Conservation (phyloP, 1,284 basidiomycete species). For the Prillingera fragicola region DNA sequence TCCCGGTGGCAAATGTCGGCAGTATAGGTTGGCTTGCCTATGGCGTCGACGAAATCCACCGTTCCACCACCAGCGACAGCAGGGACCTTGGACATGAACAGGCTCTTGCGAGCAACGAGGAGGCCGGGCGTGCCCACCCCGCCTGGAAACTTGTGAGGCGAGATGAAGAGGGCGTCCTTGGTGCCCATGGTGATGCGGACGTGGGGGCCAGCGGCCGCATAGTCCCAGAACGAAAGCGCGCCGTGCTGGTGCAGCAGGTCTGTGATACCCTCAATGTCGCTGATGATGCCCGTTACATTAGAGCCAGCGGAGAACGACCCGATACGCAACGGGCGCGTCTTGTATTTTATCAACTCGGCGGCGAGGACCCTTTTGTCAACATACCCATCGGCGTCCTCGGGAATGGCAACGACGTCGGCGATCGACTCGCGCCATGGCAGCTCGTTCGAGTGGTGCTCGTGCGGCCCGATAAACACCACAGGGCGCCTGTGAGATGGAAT, state of each 20-base stretch:
- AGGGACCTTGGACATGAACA: slow-evolving; percentile 1
- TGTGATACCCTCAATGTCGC: slow-evolving; percentile 8
- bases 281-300: slow-evolving; percentile 11
- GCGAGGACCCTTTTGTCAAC: slow-evolving; percentile 1
- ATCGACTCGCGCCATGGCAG: slow-evolving; percentile 11
- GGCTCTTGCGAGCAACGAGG: slow-evolving; percentile 1
- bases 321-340: neutral
- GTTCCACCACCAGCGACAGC: slow-evolving; percentile 10
- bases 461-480: slow-evolving; percentile 12
- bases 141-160: slow-evolving; percentile 12
- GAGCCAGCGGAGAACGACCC: slow-evolving; percentile 14
- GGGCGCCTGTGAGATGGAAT: slow-evolving; percentile 2
- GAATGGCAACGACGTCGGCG: slow-evolving; percentile 6
- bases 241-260: slow-evolving; percentile 3
- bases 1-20: slow-evolving; percentile 6
- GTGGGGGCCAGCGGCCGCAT: slow-evolving; percentile 6
- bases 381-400: neutral
- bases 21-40: no score
- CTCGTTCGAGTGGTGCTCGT: slow-evolving; percentile 16
- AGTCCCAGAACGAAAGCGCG: slow-evolving; percentile 7
- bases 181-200: slow-evolving; percentile 1
- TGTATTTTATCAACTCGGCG: neutral
- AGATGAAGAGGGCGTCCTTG: slow-evolving; percentile 13
- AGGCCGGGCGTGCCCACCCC: slow-evolving; percentile 10
- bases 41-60: slow-evolving; percentile 3